These are phyloP conservation scores for Curvularia verruculosa DNA, from an alignment of 2,329 filamentous ascomycete species.

Conservation along the genomic window DNA sequence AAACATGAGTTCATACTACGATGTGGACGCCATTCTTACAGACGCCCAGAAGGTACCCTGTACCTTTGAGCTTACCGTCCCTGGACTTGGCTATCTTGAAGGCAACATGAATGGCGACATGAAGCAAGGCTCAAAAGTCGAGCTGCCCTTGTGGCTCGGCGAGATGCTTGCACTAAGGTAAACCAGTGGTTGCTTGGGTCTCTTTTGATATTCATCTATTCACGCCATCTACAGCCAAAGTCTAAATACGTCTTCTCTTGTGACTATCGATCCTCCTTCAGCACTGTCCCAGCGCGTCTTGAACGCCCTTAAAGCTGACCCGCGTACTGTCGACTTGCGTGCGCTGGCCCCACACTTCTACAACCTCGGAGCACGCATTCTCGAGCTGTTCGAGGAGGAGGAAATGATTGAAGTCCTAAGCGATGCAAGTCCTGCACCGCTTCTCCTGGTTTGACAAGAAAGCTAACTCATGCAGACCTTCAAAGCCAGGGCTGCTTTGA, in stretches of 20 bases:
- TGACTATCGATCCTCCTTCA: conserved; percentile 80
- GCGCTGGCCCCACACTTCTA: conserved; percentile 89
- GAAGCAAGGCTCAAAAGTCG: conserved; percentile 78
- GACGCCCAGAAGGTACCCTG: conserved; percentile 96
- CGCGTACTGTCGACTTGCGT: conserved; percentile 81
- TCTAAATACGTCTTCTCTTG: conserved; percentile 46
- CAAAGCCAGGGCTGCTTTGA: conserved; percentile 77
- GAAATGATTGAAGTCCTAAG: conserved; percentile 69
- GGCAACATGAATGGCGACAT: conserved; percentile 76
- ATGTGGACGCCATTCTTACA: conserved; percentile 82
- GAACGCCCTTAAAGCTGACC: conserved; percentile 89
- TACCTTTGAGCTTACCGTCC: conserved; percentile 89
- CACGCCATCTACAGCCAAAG: conserved; percentile 31
- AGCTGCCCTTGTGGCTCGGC: conserved; percentile 90
- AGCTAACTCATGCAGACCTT: conserved; percentile 65
- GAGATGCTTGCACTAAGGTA: conserved; percentile 84
- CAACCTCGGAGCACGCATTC: conserved; percentile 78
- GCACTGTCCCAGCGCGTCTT: conserved; percentile 80
- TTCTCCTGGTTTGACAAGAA: neutral
- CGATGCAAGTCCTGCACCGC: conserved; percentile 42
- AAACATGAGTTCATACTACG: conserved; percentile 72
- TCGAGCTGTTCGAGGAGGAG: conserved; percentile 91
- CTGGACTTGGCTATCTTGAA: conserved; percentile 86
- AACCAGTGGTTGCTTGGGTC: conserved; percentile 1
- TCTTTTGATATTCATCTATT: conserved; percentile 8